Conservation (phyloP, 1,139 yeast genomes). For the Pichia sp. region DNA sequence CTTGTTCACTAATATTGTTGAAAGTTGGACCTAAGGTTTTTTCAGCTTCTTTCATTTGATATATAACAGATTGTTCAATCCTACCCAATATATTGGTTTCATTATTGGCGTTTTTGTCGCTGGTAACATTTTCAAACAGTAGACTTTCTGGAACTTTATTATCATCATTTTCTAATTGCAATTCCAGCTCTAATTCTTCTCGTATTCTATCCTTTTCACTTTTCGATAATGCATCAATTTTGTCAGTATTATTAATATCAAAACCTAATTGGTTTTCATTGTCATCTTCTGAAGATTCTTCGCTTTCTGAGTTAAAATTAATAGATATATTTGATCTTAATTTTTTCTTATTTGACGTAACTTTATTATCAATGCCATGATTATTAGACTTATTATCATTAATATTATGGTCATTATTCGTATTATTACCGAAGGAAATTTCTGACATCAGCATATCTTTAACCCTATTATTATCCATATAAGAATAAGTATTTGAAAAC, state of each 20-base stretch:
- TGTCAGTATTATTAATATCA: not conserved
- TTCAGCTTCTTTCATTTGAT: slow-evolving; percentile 18
- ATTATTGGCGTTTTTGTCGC: not conserved
- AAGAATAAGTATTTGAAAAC: slow-evolving; percentile 17
- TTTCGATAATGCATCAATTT: slow-evolving; percentile 4
- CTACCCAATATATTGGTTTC: slow-evolving; percentile 3
- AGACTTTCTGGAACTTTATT: slow-evolving; percentile 26
- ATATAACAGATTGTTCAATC: slow-evolving; percentile 18
- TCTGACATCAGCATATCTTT: slow-evolving; percentile 11
- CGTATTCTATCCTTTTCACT: slow-evolving; percentile 21
- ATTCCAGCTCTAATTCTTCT: slow-evolving; percentile 18
- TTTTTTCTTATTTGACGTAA: not conserved
- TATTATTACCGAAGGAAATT: slow-evolving; percentile 16
- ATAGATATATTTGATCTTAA: slow-evolving; percentile 10
- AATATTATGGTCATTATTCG: not conserved
- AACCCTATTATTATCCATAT: slow-evolving; percentile 9
- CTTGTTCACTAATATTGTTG: slow-evolving; percentile 22
- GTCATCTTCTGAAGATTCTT: slow-evolving; percentile 17
- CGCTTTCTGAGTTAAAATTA: slow-evolving; percentile 23
- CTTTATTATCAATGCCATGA: not conserved
- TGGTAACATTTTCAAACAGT: slow-evolving; percentile 19
- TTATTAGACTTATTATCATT: too few species aligned
- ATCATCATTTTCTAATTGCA: slow-evolving; percentile 14
- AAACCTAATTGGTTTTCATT: slow-evolving; percentile 7
- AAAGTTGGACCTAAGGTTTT: slow-evolving; percentile 17